Base-by-base conservation (phyloP, 1,284 basidiomycete genomes). In the Phellopilus nigrolimitatus region DNA sequence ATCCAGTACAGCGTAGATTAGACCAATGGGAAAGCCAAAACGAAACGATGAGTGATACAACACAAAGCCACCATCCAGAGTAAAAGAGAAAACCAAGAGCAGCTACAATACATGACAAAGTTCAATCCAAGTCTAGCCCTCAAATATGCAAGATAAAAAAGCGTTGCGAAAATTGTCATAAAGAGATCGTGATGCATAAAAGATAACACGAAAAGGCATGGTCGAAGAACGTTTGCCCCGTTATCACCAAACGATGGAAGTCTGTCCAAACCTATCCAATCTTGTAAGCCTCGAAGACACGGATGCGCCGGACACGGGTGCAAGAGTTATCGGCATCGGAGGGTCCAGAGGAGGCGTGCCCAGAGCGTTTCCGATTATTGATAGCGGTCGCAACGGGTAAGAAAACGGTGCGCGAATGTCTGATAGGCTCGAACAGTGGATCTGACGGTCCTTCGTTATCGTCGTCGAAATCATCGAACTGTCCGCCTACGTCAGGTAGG, bases 401-500 rank as follows among this genome's bases (percentile, higher is more conserved):
- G 19, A 49, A 36, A 15, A 53, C 33, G 4, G 39, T 25, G 25
- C 40, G 46, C 12, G 51, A 31, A 34, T 37, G 46, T 22, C n/a
- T 40, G 6, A 21, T 25, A 30, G 38, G 38, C 15, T 30, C 45
- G 13, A 22, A 25, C 21, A 41, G 22, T n/a, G 31, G 45, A 49
- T 49, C 34, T 25, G 19, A 6, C 7, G 25, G 74, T 30, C 74
- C 74, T 1, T 64, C 65, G 24, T 50, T 43, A 13, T 52, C 51
- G 19, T 47, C 43, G 10, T 55, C 53, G 9, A 74, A 75, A n/a
- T 68, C 69, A 48, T 73, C 73, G 61, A 78, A 77, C 75, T 76
- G 7, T 68, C 64, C 13, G 61, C 61, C 40, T 64, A 60, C 30
- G 58, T 54, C 57, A 66, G 64, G 38, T 63, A 56, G 63, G 68